Percentiles rank a stretch among this genome's conserved stretches.
phyloP scores from a whole-genome alignment of 306 rosid genomes.

The cucumber (Cucumis sativus) region DNA sequence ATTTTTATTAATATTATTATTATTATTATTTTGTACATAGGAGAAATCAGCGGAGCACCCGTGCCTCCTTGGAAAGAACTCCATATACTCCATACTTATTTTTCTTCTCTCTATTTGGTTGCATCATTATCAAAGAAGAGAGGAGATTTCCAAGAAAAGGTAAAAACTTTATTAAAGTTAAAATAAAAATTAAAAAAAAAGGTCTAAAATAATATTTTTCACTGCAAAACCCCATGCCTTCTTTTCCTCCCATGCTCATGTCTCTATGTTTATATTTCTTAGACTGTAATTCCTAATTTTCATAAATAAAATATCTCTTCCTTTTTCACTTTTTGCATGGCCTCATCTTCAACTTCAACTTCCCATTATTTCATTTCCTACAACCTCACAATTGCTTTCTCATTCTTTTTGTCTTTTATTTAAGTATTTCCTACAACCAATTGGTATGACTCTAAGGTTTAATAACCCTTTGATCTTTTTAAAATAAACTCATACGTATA shows the following conservation, averaged over 20 bases:
- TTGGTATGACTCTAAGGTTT: no score
- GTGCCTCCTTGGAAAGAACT: constrained; percentile 70
- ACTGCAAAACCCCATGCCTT: constrained; percentile 12
- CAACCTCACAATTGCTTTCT: background rate
- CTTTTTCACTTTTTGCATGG: constrained; percentile 3
- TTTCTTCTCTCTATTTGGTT: background rate
- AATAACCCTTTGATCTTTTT: no score
- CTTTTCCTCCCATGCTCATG: constrained; percentile 23
- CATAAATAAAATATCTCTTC: background rate
- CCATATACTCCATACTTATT: background rate
- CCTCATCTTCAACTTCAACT: background rate
- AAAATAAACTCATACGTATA: no score
- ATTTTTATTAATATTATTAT: no score
- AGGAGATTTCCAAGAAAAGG: constrained; percentile 62
- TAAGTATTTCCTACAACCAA: no score
- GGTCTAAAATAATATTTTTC: constrained; percentile 5
- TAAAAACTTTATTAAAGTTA: constrained; percentile 36
- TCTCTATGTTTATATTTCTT: background rate
- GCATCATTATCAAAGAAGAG: constrained; percentile 14
- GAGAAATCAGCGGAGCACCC: constrained; percentile 96
- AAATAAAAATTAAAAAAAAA: background rate
- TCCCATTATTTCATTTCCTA: background rate
- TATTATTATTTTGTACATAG: constrained; percentile 17
- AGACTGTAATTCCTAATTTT: background rate
- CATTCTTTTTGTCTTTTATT: no score